These are phyloP conservation scores for Camelina sativa DNA, from an alignment of 345 rosid genomes.

Conservation along the genomic window DNA sequence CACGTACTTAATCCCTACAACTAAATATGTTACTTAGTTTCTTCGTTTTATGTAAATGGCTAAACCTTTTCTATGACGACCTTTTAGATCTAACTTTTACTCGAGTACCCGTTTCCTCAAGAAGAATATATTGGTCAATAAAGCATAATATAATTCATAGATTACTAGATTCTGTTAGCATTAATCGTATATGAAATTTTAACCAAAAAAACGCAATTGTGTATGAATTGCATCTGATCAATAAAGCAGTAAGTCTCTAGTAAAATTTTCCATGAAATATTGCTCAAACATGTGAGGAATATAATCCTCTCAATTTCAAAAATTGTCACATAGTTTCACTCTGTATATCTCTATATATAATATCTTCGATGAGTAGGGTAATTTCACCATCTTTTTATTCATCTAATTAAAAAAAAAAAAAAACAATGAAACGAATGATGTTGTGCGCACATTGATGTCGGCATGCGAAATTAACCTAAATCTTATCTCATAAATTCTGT, in stretches of 20 bases:
- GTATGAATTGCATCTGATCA: neutral
- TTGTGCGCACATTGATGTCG: conserved; percentile 38
- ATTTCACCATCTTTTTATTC: neutral
- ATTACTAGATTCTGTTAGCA: neutral
- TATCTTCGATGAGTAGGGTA: neutral
- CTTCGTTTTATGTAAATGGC: conserved; percentile 8
- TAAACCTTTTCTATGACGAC: neutral
- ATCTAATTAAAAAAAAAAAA: neutral
- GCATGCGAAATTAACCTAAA: conserved; percentile 39
- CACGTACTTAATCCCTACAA: neutral
- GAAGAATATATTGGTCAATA: neutral
- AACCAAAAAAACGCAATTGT: neutral
- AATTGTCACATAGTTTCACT: neutral
- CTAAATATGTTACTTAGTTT: neutral
- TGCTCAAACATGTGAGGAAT: neutral
- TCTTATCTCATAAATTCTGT: conserved; percentile 24
- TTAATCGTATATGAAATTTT: neutral
- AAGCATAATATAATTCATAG: neutral
- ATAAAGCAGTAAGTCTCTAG: neutral
- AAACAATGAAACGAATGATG: conserved; percentile 1
- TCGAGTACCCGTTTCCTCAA: neutral
- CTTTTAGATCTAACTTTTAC: neutral
- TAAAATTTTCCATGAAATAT: conserved; percentile 10
- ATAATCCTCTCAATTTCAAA: neutral
- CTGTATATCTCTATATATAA: neutral